Base-by-base conservation (phyloP, 164 flowering plant genomes). In the Cinnamomum chago region DNA sequence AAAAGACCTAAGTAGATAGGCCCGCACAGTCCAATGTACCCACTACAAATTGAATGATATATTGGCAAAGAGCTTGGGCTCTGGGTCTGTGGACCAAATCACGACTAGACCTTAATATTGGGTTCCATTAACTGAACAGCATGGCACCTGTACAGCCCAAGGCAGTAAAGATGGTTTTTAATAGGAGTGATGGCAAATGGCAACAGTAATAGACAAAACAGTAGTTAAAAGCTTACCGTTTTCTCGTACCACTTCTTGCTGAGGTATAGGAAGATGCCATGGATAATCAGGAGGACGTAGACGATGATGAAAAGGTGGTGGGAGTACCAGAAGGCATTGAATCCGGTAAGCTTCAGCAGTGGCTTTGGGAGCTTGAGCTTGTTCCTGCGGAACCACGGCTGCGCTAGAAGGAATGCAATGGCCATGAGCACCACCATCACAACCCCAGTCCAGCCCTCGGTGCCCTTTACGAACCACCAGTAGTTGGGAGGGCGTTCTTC, bases 261-360 rank as follows among this genome's bases (percentile, higher is more conserved):
- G 76, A 91, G 88, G 78, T 85, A 91, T 70, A 91, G 90, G 65
- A 47, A 81, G 82, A 78, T 78, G 11, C 96, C 96, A 67, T 91
- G 96, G 10, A 89, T 73, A 25, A 89, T 75, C 72, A 89, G 79
- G 70, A 83, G 82, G 67, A 70, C 78, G 22, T 91, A 89, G 72
- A 91, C 97, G 15, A 88, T 83, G 67, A 87, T 86, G 50, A 91
- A 90, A 0, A 91, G 81, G 73, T 91, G 95, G 76, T 91, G 95
- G 2, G 95, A 90, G 76, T 90, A 91, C 96, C 96, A 91, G 65
- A 91, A 91, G 78, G 93, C 93, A 69, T 91, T 91, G 85, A 91
- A 91, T 0, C 97, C 93, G 0, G 93, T 88, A 24, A 91, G 83
- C 74, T 77, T 84, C 67, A 86, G 85, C 5, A 91, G 76, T 20